Base-by-base conservation (phyloP, 2,329 filamentous ascomycete species). In the Diplocarpon rosae region DNA sequence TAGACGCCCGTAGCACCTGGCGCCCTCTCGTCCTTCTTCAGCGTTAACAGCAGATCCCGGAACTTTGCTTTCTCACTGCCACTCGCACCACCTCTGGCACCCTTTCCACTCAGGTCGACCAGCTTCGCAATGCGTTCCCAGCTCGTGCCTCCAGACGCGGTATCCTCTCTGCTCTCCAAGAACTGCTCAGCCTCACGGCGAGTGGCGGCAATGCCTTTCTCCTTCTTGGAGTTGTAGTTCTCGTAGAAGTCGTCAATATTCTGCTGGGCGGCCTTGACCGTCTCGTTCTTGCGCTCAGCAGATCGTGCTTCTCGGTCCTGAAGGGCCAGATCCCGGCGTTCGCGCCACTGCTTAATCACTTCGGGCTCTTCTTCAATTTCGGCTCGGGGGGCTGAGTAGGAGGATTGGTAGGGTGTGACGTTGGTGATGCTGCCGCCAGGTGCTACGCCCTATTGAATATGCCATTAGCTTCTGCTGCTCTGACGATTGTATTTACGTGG, bases 191-290 rank as follows among this genome's bases (percentile, higher is more conserved):
- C 92, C 57, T 98, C 92, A 64, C 85, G 83, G 59, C 83, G 79
- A 45, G 90, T 92, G 70, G 94, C 86, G 16, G 83, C 73, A 55
- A 95, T 83, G 48, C 77, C 78, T 75, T 96, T 96, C 65, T 98
- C 92, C 65, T 92, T 90, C 71, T 95, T 95, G 66, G 83, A 81
- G 71, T 96, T 96, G 73, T 98, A 98, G 68, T 95, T 95, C 62
- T 95, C 89, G 72, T 98, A 98, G 69, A 96, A 98, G 64, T 95
- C 92, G 64, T 98, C 92, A 53, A 98, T 94, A 65, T 93, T 92
- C 63, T 89, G 77, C 62, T 88, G 87, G 10, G 92, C 92, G 56
- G 92, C 87, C 63, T 86, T 80, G 62, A 95, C 70, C 1, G 88
- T 95, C 63, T 90, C 81, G 51, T 78, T 76, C 63, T 92, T 92